Conservation (phyloP, 495 filamentous ascomycete genomes). For the Neurospora sp. region DNA sequence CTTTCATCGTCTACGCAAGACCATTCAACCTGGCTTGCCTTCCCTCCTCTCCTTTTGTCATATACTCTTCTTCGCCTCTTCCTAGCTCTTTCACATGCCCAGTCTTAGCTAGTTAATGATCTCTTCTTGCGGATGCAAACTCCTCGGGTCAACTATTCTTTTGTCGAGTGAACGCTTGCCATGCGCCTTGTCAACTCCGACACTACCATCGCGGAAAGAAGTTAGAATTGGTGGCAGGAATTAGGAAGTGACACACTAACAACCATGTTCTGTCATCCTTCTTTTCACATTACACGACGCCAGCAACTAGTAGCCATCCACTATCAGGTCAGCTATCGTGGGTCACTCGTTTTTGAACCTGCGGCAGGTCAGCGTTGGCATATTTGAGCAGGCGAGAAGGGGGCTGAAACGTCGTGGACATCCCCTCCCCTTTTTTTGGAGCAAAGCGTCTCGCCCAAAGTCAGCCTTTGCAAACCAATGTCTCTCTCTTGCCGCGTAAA, state of each 20-base stretch:
- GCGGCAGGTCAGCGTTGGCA: neutral
- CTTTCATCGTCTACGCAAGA: constrained; percentile 52
- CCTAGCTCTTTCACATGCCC: neutral
- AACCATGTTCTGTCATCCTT: neutral
- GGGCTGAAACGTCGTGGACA: neutral
- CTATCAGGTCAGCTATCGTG: neutral
- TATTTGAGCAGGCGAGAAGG: neutral
- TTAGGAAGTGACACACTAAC: neutral
- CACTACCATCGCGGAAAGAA: neutral
- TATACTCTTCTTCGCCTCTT: constrained; percentile 4
- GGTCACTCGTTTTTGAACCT: neutral
- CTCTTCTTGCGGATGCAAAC: neutral
- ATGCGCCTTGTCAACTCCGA: neutral
- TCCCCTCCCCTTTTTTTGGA: neutral
- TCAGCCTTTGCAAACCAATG: neutral
- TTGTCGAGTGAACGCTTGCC: neutral
- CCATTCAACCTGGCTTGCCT: constrained; percentile 59
- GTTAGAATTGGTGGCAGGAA: neutral
- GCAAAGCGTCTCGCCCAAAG: neutral
- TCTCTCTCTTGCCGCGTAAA: neutral
- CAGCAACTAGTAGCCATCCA: neutral
- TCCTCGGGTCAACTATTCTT: neutral
- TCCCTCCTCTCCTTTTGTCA: constrained; percentile 25
- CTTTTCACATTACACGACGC: neutral
- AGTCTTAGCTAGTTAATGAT: neutral